Base-by-base conservation (phyloP, 2,329 filamentous ascomycete genomes). In the Aspergillus chevalieri region DNA sequence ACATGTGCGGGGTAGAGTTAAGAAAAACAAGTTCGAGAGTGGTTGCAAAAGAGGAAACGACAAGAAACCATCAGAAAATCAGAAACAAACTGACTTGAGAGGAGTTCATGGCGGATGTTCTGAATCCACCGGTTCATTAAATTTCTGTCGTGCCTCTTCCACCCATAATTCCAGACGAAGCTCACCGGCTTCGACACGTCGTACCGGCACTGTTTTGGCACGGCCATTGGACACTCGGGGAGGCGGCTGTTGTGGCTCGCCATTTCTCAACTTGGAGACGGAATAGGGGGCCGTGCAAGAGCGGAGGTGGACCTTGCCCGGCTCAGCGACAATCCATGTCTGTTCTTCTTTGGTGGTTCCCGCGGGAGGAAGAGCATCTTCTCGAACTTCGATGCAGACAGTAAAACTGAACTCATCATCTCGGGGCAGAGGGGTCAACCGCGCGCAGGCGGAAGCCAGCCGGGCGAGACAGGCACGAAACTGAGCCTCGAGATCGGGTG, bases 111-210 rank as follows among this genome's bases (percentile, higher is more conserved):
- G 57, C 38, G 65, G 62, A 53, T 67, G 61, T 53, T 68, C 66
- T 47, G 67, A 65, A 42, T 68, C 62, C 57, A 67, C 61, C 51
- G 66, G 65, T 58, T 74, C 68, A 52, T 67, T 67, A 53, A 74
- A 73, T 61, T 83, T 83, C 47, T 74, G 73, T 53, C 72, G 75
- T 50, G 78, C 78, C 61, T 86, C 82, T 66, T 88, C 85, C 49
- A 87, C 78, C 84, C 83, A 87, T 50, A 83, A 75, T 64, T 87
- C 84, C 60, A 87, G 77, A 21, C 79, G 71, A 63, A 87, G 79
- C 51, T 84, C 81, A 3, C 83, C 84, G 2, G 81, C 79, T 57
- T 84, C 78, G 15, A 87, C 77, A 28, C 77, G 75, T 54, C 85
- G 74, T 42, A 88, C 73, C 1, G 84, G 81, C 44, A 77, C 79